Percentiles rank a stretch among this genome's conserved stretches.
phyloP scores from a whole-genome alignment of 768 basidiomycete species.

The Russula sp. region DNA sequence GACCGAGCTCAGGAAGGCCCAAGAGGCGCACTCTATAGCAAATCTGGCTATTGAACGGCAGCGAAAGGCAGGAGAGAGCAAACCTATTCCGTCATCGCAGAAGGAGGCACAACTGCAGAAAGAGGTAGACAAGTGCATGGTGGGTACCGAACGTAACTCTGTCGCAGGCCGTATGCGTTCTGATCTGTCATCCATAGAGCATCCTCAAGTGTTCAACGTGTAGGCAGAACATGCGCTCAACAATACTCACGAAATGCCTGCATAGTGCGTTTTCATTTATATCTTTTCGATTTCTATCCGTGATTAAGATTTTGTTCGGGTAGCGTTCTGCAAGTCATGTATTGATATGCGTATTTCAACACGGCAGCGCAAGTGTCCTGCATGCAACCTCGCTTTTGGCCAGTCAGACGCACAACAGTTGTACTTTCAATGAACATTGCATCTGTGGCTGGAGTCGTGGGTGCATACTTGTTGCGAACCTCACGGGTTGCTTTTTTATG shows the following conservation, averaged over 20 bases:
- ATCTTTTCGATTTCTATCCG: neutral
- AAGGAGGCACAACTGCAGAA: constrained; percentile 36
- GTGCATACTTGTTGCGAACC: neutral
- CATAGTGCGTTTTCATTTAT: constrained; percentile 57
- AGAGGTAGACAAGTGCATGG: constrained; percentile 55
- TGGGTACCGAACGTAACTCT: constrained; percentile 26
- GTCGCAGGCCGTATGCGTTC: neutral
- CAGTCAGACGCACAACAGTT: constrained; percentile 72
- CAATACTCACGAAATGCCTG: constrained; percentile 82
- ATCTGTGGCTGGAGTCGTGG: neutral
- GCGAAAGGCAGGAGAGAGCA: constrained; percentile 38
- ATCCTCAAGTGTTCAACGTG: constrained; percentile 89
- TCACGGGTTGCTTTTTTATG: constrained; percentile 1
- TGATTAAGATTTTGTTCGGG: neutral
- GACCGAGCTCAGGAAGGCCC: constrained; percentile 2
- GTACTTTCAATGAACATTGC: constrained; percentile 42
- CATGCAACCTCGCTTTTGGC: constrained; percentile 75
- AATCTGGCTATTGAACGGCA: constrained; percentile 25
- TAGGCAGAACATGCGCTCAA: constrained; percentile 64
- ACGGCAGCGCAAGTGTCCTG: constrained; percentile 90
- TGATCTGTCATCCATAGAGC: constrained; percentile 38
- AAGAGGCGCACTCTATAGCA: neutral
- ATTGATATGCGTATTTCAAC: constrained; percentile 83
- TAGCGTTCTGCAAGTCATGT: constrained; percentile 81
- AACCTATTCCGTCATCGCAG: constrained; percentile 24